Conservation (phyloP, 768 basidiomycete genomes). For the Termitomyces sp. region DNA sequence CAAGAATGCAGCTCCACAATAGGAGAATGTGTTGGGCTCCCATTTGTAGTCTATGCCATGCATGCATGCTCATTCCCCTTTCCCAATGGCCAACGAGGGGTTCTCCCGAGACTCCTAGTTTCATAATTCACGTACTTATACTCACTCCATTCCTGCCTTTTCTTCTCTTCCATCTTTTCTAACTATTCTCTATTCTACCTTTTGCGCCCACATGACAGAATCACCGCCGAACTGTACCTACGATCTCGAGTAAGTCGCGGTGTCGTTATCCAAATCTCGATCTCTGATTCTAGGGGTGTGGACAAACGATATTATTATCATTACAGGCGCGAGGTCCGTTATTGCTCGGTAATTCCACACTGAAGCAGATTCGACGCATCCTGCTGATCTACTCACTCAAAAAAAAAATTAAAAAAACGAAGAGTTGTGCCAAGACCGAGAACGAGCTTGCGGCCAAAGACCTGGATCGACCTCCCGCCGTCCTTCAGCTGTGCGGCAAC, state of each 20-base stretch:
- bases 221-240: background rate
- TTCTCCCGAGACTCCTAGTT: background rate
- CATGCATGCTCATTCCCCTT: conserved; percentile 2
- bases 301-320: background rate
- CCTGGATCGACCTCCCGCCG: background rate
- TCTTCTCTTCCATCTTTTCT: background rate
- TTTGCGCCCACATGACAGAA: background rate
- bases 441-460: background rate
- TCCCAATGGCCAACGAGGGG: background rate
- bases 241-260: background rate
- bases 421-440: conserved; percentile 5
- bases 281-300: background rate
- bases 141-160: too few relatives aligned
- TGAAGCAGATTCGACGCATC: background rate
- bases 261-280: background rate
- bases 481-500: conserved; percentile 1
- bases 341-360: background rate
- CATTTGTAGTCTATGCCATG: background rate
- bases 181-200: background rate
- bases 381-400: background rate
- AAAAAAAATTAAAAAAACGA: background rate
- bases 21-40: background rate
- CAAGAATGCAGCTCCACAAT: background rate
- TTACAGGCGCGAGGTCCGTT: background rate
- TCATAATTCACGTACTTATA: background rate